Conservation (phyloP, 225 moss, liverwort and hornwort genomes). For the Polytrichum formosum region DNA sequence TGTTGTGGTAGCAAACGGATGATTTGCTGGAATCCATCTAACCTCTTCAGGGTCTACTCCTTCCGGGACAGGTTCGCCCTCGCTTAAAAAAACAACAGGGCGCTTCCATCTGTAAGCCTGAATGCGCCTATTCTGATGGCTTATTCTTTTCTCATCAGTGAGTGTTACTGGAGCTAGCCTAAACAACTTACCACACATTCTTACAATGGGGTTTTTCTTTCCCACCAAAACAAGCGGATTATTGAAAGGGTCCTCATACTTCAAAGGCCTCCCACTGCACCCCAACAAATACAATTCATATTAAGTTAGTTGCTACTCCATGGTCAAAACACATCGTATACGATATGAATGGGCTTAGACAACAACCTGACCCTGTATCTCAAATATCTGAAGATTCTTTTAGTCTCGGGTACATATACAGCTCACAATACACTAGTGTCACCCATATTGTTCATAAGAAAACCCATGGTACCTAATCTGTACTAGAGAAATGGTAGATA, state of each 20-base stretch:
- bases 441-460: too few species aligned
- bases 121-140: slow-evolving; percentile 86
- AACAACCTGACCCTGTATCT: too few species aligned
- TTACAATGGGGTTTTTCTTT: slow-evolving; percentile 74
- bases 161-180: slow-evolving; percentile 80
- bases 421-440: too few species aligned
- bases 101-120: slow-evolving; percentile 98
- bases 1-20: slow-evolving; percentile 93
- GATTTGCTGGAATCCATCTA: slow-evolving; percentile 96
- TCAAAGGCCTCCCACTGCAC: slow-evolving; percentile 67
- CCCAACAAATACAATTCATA: slow-evolving; percentile 7
- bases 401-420: too few species aligned
- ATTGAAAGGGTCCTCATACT: slow-evolving; percentile 90
- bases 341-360: too few species aligned
- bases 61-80: slow-evolving; percentile 92
- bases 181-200: slow-evolving; percentile 91
- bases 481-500: too few species aligned
- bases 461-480: too few species aligned
- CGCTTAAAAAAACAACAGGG: slow-evolving; percentile 80
- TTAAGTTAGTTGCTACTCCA: too few species aligned
- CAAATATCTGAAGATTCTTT: too few species aligned
- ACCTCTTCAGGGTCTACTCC: slow-evolving; percentile 98
- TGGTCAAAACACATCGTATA: too few species aligned
- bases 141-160: slow-evolving; percentile 77
- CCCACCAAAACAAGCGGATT: slow-evolving; percentile 76